Conservation (phyloP, 2,329 filamentous ascomycete species). For the Leptographium radiaticola region DNA sequence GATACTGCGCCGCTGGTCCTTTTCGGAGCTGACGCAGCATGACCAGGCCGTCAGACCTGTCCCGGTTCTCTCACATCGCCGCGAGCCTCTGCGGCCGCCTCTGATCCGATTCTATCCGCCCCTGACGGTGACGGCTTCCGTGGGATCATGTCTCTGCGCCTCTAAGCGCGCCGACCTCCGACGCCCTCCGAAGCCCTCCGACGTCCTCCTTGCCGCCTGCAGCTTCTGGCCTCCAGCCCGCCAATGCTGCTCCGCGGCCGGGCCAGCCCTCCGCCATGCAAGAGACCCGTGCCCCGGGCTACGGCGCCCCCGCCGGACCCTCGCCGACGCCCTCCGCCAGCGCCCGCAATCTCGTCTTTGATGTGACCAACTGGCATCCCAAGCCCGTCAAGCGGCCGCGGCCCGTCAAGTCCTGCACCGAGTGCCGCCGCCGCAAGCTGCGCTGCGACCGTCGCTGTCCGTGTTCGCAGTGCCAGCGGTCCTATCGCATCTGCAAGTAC, state of each 20-base stretch:
- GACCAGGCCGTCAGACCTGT: background rate
- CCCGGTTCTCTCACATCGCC: no score
- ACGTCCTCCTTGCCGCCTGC: no score
- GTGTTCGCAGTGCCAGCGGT: constrained; percentile 45
- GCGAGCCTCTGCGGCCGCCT: background rate
- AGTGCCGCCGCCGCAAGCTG: constrained; percentile 44
- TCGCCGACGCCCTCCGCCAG: constrained; percentile 1
- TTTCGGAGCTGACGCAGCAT: background rate
- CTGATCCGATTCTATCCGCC: background rate
- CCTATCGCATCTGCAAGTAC: constrained; percentile 40
- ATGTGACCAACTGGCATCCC: constrained; percentile 12
- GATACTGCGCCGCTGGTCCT: no score
- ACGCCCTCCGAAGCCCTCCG: no score
- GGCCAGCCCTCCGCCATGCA: background rate
- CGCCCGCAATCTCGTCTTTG: constrained; percentile 9
- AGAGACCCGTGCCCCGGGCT: background rate
- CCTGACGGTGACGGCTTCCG: no score
- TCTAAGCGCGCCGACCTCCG: no score
- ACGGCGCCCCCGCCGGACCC: background rate
- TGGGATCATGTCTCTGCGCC: background rate
- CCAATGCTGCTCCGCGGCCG: background rate
- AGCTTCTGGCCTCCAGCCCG: background rate
- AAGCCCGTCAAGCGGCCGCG: constrained; percentile 36
- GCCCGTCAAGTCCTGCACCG: constrained; percentile 42
- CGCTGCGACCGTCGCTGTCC: constrained; percentile 42